A percentile compares a stretch with the other conserved stretches of the same genome.
Conservation (phyloP, 192 early-diverging fungal species). For the Backusella circina region DNA sequence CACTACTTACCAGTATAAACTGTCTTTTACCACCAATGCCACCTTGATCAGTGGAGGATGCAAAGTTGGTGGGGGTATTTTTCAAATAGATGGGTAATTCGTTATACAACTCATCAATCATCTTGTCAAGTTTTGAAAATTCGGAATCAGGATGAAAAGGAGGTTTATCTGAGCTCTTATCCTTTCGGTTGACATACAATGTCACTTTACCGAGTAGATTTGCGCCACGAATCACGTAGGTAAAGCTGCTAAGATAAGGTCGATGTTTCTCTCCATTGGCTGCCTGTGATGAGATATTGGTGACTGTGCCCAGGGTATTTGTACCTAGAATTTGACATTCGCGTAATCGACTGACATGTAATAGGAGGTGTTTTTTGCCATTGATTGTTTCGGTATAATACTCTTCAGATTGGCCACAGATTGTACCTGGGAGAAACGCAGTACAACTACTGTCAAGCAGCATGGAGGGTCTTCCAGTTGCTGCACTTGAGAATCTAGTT, state of each 20-base stretch:
- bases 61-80: slow-evolving; percentile 34
- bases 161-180: slow-evolving; percentile 24
- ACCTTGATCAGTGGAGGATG: neutral
- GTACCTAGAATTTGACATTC: neutral
- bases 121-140: slow-evolving; percentile 38
- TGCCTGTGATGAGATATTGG: neutral
- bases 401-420: neutral
- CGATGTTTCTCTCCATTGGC: slow-evolving; percentile 58
- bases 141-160: slow-evolving; percentile 42
- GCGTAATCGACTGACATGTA: neutral
- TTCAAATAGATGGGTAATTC: slow-evolving; percentile 29
- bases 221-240: slow-evolving; percentile 24
- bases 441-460: slow-evolving; percentile 48
- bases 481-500: slow-evolving; percentile 33
- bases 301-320: neutral
- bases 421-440: slow-evolving; percentile 39
- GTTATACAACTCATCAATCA: slow-evolving; percentile 33
- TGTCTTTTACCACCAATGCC: slow-evolving; percentile 21
- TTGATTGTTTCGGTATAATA: slow-evolving; percentile 2
- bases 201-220: slow-evolving; percentile 43
- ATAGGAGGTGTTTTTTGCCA: neutral
- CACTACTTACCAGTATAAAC: neutral
- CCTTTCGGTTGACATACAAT: slow-evolving; percentile 41
- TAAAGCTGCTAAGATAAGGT: slow-evolving; percentile 68
- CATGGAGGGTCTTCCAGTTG: slow-evolving; percentile 45